Percentiles rank a stretch among this genome's conserved stretches.
These are phyloP conservation scores for Tilletia walkeri DNA, from an alignment of 1,284 basidiomycete species.

Conservation along the genomic window DNA sequence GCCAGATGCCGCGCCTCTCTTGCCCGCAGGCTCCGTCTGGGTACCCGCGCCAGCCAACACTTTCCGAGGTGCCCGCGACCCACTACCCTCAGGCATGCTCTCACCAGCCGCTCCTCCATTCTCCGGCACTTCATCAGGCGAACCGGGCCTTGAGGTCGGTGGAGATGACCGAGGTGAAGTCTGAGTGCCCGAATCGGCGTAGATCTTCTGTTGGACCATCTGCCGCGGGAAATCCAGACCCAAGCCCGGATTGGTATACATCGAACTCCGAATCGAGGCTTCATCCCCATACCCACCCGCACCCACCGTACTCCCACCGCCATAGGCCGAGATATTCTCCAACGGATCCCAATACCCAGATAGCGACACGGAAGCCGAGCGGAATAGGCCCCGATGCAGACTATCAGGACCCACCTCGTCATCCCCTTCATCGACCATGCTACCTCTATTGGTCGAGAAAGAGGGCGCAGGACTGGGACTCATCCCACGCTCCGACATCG, in stretches of 20 bases:
- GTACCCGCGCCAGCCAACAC: constrained; percentile 18
- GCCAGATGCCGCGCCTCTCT: neutral
- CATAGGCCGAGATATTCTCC: constrained; percentile 8
- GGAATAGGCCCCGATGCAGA: constrained; percentile 1
- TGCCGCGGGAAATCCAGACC: neutral
- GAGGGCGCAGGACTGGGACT: neutral
- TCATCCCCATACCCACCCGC: constrained; percentile 13
- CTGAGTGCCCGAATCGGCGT: constrained; percentile 37
- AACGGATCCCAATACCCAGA: constrained; percentile 15
- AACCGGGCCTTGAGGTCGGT: constrained; percentile 73
- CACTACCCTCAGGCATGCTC: constrained; percentile 58
- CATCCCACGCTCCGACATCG: constrained; percentile 15
- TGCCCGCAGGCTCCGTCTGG: constrained; percentile 23
- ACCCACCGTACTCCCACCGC: neutral
- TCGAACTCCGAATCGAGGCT: constrained; percentile 6
- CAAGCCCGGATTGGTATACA: constrained; percentile 17
- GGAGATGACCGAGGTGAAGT: constrained; percentile 64
- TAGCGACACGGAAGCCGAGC: constrained; percentile 22
- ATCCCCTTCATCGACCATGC: constrained; percentile 21
- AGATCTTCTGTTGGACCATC: constrained; percentile 24
- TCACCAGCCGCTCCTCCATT: constrained; percentile 7
- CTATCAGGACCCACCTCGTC: neutral
- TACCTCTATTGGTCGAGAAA: neutral
- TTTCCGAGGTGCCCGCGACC: constrained; percentile 23
- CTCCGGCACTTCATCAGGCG: constrained; percentile 55